These are phyloP conservation scores for Macrophomina tecta DNA, from an alignment of 2,329 filamentous ascomycete genomes.

Conservation along the genomic window DNA sequence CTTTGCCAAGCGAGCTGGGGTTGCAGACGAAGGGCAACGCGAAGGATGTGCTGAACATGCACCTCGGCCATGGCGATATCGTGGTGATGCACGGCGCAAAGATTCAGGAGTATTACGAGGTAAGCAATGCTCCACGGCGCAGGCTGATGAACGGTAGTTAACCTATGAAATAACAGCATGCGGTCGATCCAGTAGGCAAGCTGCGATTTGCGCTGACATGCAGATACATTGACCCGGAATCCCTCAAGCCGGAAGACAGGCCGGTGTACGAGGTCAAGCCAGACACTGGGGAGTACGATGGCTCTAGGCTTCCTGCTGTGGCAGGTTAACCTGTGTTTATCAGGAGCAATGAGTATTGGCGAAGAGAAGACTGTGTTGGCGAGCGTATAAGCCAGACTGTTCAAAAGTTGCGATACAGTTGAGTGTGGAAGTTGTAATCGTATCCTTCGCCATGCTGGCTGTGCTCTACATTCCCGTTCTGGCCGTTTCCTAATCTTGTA, in stretches of 20 bases:
- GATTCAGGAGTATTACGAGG: constrained; percentile 65
- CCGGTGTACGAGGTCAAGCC: constrained; percentile 46
- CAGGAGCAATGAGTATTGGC: no score
- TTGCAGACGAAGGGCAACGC: constrained; percentile 40
- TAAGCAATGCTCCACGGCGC: neutral
- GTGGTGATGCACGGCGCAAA: constrained; percentile 66
- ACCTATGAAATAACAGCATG: constrained; percentile 46
- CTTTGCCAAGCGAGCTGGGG: constrained; percentile 46
- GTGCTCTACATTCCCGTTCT: no score
- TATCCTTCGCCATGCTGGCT: no score
- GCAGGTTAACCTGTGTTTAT: neutral
- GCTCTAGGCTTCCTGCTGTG: constrained; percentile 28
- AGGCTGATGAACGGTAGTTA: neutral
- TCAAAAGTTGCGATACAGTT: no score
- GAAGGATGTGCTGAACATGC: constrained; percentile 49
- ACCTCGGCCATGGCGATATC: constrained; percentile 68
- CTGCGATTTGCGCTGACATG: constrained; percentile 65
- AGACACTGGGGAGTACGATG: constrained; percentile 47
- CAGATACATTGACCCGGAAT: constrained; percentile 56
- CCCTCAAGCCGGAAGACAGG: constrained; percentile 47
- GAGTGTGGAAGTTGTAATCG: no score
- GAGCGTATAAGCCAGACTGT: no score
- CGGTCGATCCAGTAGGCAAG: constrained; percentile 57
- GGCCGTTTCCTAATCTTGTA: no score
- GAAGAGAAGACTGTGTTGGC: no score